Base-by-base conservation (phyloP, 148 eudicot genomes). In the Oxyria digyna region DNA sequence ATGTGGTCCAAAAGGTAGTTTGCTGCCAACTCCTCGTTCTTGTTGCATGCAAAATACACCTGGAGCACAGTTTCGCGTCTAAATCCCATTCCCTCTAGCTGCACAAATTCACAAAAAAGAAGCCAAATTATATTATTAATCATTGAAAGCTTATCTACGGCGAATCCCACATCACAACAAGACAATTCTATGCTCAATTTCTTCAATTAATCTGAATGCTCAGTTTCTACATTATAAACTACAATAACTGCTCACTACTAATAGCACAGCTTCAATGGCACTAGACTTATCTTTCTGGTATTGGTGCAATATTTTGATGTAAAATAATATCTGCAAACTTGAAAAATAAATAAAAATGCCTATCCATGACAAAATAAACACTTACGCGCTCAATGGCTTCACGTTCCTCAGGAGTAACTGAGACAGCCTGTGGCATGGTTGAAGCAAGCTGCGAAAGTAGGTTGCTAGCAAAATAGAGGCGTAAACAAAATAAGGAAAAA, bases 361-460 rank as follows among this genome's bases (percentile, higher is more conserved):
- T 8, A 54, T 54, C 31, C 23, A 54, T 26, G 15, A 54, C 0
- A 29, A 37, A 1, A 40, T 11, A 24, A 46, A 33, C 63, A 81
- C 91, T 76, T 84, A 90, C 96, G 11, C 96, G 89, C 74, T 85
- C 96, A 70, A 90, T 81, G 72, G 96, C 93, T 70, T 90, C 93
- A 17, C 83, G 87, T 73, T 90, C 93, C 79, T 90, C 94, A 1
- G 91, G 86, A 69, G 96, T 89, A 59, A 89, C 96, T 21, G 82
- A 67, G 69, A 90, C 77, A 74, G 93, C 72, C 69, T 81, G 86
- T 67, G 93, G 96, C 82, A 84, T 76, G 42, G 87, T 74, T 68
- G 79, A 86, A 20, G 85, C 84, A 46, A 87, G 69, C 64, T 90
- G 87, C 2, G 84, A 88, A 38, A 82, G 75, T 32, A 80, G 70